phyloP scores from a whole-genome alignment of 148 eudicot species.

The Rhododendron williamsianum region DNA sequence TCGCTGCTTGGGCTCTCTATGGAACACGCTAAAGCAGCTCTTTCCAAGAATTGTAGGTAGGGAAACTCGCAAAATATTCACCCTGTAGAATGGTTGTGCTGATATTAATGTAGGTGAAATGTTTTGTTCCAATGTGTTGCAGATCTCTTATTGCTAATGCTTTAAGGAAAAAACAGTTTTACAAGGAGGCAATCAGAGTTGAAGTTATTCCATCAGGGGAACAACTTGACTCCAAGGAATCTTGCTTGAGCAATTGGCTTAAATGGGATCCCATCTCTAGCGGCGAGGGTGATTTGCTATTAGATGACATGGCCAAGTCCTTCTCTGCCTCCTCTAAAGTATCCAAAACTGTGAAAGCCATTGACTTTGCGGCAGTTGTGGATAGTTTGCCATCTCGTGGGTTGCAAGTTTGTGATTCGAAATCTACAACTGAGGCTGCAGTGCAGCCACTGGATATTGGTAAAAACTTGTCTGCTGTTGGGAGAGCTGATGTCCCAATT shows the following conservation, averaged over 20 bases:
- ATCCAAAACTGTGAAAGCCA: slow-evolving; percentile 42
- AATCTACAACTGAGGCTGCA: slow-evolving; percentile 14
- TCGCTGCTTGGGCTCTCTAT: slow-evolving; percentile 65
- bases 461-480: slow-evolving; percentile 10
- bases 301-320: slow-evolving; percentile 81
- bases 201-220: slow-evolving; percentile 49
- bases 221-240: slow-evolving; percentile 30
- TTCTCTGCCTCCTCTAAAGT: slow-evolving; percentile 43
- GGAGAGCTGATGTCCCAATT: slow-evolving; percentile 15
- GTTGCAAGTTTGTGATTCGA: slow-evolving; percentile 34
- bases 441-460: slow-evolving; percentile 16
- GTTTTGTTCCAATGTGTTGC: slow-evolving; percentile 14
- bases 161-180: slow-evolving; percentile 64
- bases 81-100: neutral
- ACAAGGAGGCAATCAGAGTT: slow-evolving; percentile 72
- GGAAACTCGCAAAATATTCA: slow-evolving; percentile 5
- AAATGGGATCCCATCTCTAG: slow-evolving; percentile 95
- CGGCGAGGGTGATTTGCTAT: slow-evolving; percentile 84
- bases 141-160: slow-evolving; percentile 66
- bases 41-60: slow-evolving; percentile 87
- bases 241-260: slow-evolving; percentile 50
- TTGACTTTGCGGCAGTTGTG: slow-evolving; percentile 41
- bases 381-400: slow-evolving; percentile 49
- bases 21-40: slow-evolving; percentile 80
- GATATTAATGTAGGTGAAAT: neutral